Evolutionary conservation across 2,329 filamentous ascomycete species (phyloP), one percentile per base, ranked within the genome.

Genomic region (Sclerotinia minor): DNA sequence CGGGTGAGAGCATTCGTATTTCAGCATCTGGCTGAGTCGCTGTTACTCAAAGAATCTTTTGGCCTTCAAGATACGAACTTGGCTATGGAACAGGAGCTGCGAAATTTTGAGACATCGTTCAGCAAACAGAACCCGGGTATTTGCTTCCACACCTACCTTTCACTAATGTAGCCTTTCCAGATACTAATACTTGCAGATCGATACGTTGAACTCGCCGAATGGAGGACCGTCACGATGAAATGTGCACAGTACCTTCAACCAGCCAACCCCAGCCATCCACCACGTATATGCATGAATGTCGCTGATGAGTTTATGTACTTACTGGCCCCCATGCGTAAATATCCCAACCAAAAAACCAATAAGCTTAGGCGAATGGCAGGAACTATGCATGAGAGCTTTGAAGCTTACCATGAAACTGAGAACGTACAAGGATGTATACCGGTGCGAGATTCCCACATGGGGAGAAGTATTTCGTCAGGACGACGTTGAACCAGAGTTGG

Each of bases 151-250:
- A 32, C 5, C 21, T 15, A 19, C 29, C 17, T 38, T 32, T 8
- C 4, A 5, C 29, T 11, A 32, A n/a, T 5, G 17, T 32, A 29
- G 1, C 8, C 3, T 1, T 53, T 13, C 32, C 9, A 9, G 17
- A 19, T 53, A 53, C 63, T 44, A 24, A 38, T 26, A 13, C 17
- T 24, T 44, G 19, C n/a, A 55, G 53, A 17, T 32, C 44, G 11
- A 4, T 13, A 55, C 17, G 2, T 1, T 13, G 63, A 58, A 32
- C 13, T 65, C 15, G 45, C 63, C 19, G 38, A 26, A 13, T 65
- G 63, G 63, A 55, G 63, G 1, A 65, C 52, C n/a, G 19, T 7
- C 9, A 58, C 63, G 2, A n/a, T 65, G 50, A 9, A 26, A 29
- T 65, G 52, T 65, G 35, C 52, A 5, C 26, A 35, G 24, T 8